A percentile compares a stretch with the other conserved stretches of the same genome.
These are phyloP conservation scores for Aspergillus ruber DNA, from an alignment of 2,329 filamentous ascomycete genomes.

Conservation along the genomic window DNA sequence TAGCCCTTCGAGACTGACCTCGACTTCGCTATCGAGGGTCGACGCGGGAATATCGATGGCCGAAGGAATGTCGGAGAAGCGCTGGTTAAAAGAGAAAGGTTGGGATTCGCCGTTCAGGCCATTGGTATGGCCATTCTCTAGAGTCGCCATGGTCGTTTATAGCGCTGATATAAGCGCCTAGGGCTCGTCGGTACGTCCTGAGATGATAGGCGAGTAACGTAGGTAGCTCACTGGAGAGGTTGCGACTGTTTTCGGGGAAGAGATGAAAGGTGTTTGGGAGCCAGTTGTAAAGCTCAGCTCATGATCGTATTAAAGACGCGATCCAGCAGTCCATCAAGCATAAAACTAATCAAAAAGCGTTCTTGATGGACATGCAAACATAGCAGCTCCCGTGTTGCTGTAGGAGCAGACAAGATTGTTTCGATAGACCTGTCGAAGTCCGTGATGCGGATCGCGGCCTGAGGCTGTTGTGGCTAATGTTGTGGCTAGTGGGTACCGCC, in stretches of 20 bases:
- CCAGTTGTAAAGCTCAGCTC: constrained; percentile 19
- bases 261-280: constrained; percentile 2
- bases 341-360: constrained; percentile 2
- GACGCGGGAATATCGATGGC: constrained; percentile 60
- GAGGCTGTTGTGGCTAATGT: constrained; percentile 2
- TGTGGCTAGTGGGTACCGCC: constrained; percentile 23
- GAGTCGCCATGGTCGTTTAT: constrained; percentile 43
- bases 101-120: constrained; percentile 43
- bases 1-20: constrained; percentile 85
- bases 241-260: constrained; percentile 14
- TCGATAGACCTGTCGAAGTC: neutral
- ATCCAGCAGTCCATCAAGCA: constrained; percentile 8
- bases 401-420: constrained; percentile 4
- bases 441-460: constrained; percentile 6
- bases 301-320: constrained; percentile 16
- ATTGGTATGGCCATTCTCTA: constrained; percentile 47
- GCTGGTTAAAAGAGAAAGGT: constrained; percentile 25
- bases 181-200: neutral
- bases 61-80: constrained; percentile 57
- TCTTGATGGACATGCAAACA: constrained; percentile 3
- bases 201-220: constrained; percentile 1
- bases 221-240: constrained; percentile 2
- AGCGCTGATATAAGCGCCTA: neutral
- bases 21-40: constrained; percentile 63
- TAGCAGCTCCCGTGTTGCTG: constrained; percentile 7